Evolutionary conservation across 2,329 filamentous ascomycete genomes (phyloP).

Genomic region (Xylariaceae sp.): DNA sequence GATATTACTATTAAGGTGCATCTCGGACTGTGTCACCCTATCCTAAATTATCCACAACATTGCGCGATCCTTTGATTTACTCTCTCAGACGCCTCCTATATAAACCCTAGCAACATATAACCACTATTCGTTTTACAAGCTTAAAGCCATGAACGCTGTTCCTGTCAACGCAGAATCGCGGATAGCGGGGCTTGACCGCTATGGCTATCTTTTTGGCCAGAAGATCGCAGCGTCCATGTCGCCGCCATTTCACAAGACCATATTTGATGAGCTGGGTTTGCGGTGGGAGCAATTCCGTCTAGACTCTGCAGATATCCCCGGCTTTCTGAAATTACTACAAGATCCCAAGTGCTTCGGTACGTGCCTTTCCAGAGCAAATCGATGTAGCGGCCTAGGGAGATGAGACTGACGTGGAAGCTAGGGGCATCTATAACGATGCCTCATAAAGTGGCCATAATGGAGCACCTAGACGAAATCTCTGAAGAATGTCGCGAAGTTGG

Average conservation of each 20-base stretch:
- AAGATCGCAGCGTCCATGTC: constrained; percentile 62
- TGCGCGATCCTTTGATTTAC: too few species aligned
- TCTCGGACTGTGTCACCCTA: too few species aligned
- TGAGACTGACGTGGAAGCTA: background rate
- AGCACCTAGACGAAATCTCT: constrained; percentile 74
- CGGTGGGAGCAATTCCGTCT: constrained; percentile 59
- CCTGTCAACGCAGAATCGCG: background rate
- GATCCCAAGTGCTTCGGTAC: constrained; percentile 67
- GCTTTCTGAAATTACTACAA: constrained; percentile 58
- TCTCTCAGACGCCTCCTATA: too few species aligned
- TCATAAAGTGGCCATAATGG: constrained; percentile 78
- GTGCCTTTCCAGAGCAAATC: too few species aligned
- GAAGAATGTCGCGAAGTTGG: constrained; percentile 75
- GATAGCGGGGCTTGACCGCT: constrained; percentile 45
- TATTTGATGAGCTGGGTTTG: constrained; percentile 58
- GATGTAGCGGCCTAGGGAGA: too few species aligned
- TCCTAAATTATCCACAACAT: background rate
- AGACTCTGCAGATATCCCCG: constrained; percentile 56
- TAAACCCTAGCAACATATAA: background rate
- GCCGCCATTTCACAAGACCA: constrained; percentile 58
- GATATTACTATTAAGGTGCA: too few species aligned
- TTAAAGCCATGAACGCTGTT: constrained; percentile 9
- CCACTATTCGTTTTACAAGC: background rate
- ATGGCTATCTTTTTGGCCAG: constrained; percentile 63
- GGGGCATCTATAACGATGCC: constrained; percentile 78